Conservation (phyloP, 176 grass and related monocot species). For the Oryza coarctata region DNA sequence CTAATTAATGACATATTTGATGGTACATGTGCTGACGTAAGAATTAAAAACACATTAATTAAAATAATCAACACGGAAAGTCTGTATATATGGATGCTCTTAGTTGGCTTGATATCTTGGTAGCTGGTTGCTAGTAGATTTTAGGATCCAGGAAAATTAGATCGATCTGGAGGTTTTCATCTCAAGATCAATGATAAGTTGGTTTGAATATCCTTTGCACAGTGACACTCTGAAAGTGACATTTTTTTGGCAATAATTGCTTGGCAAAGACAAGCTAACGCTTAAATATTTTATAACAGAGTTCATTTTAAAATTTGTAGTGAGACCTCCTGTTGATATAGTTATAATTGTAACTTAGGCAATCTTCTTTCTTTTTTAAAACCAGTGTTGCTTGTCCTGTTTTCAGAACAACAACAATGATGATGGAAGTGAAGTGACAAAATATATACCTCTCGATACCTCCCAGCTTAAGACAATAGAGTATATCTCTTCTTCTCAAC, state of each 20-base stretch:
- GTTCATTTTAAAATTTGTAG: not conserved
- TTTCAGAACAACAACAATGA: not conserved
- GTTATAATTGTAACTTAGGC: no score
- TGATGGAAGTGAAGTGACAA: not conserved
- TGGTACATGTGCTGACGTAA: not conserved
- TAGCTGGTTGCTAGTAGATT: not conserved
- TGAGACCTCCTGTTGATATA: not conserved
- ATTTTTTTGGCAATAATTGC: not conserved
- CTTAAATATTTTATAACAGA: not conserved
- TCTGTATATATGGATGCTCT: not conserved
- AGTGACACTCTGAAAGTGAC: not conserved
- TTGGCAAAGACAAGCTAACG: not conserved
- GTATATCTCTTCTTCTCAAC: not conserved
- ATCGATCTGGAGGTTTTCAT: not conserved
- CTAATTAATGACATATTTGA: not conserved
- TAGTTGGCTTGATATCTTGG: not conserved
- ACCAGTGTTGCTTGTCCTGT: not conserved
- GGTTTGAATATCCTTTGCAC: not conserved
- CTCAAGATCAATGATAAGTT: conserved; percentile 15
- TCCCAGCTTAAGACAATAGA: not conserved
- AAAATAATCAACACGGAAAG: not conserved
- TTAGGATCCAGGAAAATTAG: not conserved
- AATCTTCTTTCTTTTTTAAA: no score
- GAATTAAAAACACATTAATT: not conserved
- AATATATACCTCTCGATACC: not conserved